Base-by-base conservation (phyloP, 768 basidiomycete genomes). In the Amylocystis lapponica region DNA sequence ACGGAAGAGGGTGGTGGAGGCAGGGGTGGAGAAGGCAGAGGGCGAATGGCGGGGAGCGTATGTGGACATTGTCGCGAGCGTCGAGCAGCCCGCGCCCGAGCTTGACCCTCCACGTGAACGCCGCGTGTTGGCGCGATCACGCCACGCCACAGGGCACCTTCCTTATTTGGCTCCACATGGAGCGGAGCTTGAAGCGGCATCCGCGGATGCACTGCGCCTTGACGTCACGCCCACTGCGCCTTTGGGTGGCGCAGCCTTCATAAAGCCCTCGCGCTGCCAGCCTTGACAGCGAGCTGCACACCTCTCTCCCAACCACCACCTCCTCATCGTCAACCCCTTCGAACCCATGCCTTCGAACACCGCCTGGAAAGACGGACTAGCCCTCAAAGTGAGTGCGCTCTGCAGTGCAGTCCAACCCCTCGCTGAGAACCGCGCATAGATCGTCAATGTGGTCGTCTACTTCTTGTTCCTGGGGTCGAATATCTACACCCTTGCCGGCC, bases 401-500 rank as follows among this genome's bases (percentile, higher is more conserved):
- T 22, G 20, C 7, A n/a, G 23, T n/a, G 32, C 32, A n/a, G 7
- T 5, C 13, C 5, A n/a, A 5, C 5, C 19, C 27, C 11, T 34
- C n/a, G 6, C 13, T 14, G 17, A 20, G 9, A 27, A n/a, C 30
- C 5, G n/a, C 26, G 4, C 33, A 20, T 6, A 83, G 81, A 69
- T 94, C 55, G 65, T 79, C 49, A 96, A 96, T 66, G 72, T 95
- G 44, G 43, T 91, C 42, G 82, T 86, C 36, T 95, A 89, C 61
- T 74, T 90, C 58, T 60, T 86, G 47, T 91, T 94, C 66, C 70
- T 95, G n/a, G 92, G 88, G 25, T 86, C 84, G 29, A 95, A 95
- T 65, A 74, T 93, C 44, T 94, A 90, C 72, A 84, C 83, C 40
- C 75, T 92, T 48, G 81, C 89, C 5, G 75, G 79, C 2, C 88